A percentile compares a stretch with the other conserved stretches of the same genome.
Evolutionary conservation across 1,284 basidiomycete genomes (phyloP).

Genomic region (Fomitiporia mediterranea): DNA sequence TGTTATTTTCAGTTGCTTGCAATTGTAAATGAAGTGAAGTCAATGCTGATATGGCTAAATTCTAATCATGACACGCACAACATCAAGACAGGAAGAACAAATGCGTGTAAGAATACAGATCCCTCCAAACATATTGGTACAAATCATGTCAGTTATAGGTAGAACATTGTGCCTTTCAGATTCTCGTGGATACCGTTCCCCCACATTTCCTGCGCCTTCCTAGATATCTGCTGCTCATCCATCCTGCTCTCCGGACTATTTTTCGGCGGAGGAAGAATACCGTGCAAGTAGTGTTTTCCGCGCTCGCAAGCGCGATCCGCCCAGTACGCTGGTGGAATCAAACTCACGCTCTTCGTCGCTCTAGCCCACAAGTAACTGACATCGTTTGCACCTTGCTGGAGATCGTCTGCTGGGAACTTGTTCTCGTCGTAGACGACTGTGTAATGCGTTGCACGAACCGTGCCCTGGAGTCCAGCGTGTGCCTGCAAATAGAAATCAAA

Average conservation of each 20-base stretch:
- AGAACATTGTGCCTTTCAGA: constrained; percentile 20
- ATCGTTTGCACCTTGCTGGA: constrained; percentile 64
- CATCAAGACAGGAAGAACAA: too few species aligned
- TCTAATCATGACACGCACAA: too few species aligned
- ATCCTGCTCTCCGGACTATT: constrained; percentile 12
- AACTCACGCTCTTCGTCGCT: constrained; percentile 72
- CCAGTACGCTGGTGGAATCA: constrained; percentile 69
- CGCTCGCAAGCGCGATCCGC: constrained; percentile 29
- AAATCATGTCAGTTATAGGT: constrained; percentile 7
- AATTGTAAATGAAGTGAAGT: neutral
- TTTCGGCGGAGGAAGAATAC: constrained; percentile 28
- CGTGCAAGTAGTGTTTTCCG: constrained; percentile 27
- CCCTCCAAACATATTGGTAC: too few species aligned
- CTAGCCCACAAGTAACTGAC: constrained; percentile 66
- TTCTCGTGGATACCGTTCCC: constrained; percentile 13
- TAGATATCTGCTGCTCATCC: constrained; percentile 7
- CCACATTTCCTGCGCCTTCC: constrained; percentile 13
- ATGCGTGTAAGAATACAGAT: too few species aligned
- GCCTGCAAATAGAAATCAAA: constrained; percentile 80
- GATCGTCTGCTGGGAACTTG: constrained; percentile 53
- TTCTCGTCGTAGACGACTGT: constrained; percentile 72
- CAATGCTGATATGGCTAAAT: neutral
- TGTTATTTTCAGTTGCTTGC: neutral
- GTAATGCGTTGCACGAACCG: constrained; percentile 67
- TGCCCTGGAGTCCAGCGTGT: constrained; percentile 63